Conservation (phyloP, 2,329 filamentous ascomycete genomes). For the Aspergillus phoenicis region DNA sequence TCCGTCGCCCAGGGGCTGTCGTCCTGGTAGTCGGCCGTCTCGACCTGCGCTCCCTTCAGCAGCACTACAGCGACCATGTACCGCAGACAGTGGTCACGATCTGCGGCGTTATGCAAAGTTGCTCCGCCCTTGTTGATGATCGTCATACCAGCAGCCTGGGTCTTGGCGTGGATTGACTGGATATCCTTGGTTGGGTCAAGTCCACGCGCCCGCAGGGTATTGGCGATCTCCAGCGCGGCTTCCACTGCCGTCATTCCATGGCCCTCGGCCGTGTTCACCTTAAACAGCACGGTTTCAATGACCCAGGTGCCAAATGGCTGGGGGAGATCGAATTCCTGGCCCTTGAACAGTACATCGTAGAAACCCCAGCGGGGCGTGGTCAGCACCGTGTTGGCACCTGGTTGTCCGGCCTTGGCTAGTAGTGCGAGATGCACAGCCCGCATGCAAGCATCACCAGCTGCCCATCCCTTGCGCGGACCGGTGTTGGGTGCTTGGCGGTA, state of each 20-base stretch:
- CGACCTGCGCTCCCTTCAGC: slow-evolving; percentile 31
- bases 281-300: slow-evolving; percentile 29
- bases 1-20: slow-evolving; percentile 27
- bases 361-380: slow-evolving; percentile 42
- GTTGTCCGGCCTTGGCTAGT: slow-evolving; percentile 31
- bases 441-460: slow-evolving; percentile 45
- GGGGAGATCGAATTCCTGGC: slow-evolving; percentile 21
- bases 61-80: slow-evolving; percentile 37
- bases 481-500: slow-evolving; percentile 41
- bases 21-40: slow-evolving; percentile 32
- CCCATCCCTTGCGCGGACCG: slow-evolving; percentile 47
- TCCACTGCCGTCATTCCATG: slow-evolving; percentile 40
- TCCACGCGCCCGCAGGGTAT: slow-evolving; percentile 7
- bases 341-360: slow-evolving; percentile 28
- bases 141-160: not conserved
- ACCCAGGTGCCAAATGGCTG: slow-evolving; percentile 25
- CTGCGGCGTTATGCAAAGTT: slow-evolving; percentile 31
- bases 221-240: slow-evolving; percentile 23
- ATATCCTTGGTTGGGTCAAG: not conserved
- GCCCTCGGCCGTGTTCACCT: slow-evolving; percentile 35
- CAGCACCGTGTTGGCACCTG: slow-evolving; percentile 33
- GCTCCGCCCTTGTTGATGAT: slow-evolving; percentile 38
- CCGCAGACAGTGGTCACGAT: slow-evolving; percentile 41
- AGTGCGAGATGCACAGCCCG: slow-evolving; percentile 44
- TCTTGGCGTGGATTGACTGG: not conserved